phyloP scores from a whole-genome alignment of 208 protist species.

The Trypanosoma mega region DNA sequence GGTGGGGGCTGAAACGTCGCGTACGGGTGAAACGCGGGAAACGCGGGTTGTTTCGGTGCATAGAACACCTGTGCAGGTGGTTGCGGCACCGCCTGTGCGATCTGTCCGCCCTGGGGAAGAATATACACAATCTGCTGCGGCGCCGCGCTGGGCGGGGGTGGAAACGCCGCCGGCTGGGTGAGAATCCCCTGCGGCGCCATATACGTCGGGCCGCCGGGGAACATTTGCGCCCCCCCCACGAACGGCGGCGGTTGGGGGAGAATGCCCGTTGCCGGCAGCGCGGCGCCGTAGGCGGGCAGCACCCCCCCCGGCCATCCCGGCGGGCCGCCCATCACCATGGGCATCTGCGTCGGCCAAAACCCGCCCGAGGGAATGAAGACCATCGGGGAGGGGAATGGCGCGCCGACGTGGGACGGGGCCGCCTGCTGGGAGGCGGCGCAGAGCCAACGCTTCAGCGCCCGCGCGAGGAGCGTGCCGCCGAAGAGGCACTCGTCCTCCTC shows the following conservation, averaged over 20 bases:
- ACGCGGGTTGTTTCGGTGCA: neutral
- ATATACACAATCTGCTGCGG: slow-evolving; percentile 29
- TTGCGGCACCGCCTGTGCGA: neutral
- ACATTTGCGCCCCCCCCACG: too few relatives aligned
- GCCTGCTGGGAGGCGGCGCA: slow-evolving; percentile 8
- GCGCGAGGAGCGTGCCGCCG: slow-evolving; percentile 41
- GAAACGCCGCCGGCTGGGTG: neutral
- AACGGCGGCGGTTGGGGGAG: too few relatives aligned
- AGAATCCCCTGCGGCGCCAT: neutral
- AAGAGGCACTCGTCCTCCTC: slow-evolving; percentile 70
- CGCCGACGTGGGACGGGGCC: neutral
- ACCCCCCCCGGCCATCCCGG: slow-evolving; percentile 15
- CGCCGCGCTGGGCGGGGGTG: neutral
- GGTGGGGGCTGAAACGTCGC: slow-evolving; percentile 2
- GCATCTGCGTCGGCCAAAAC: slow-evolving; percentile 25
- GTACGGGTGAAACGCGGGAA: slow-evolving; percentile 2
- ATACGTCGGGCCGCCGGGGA: neutral
- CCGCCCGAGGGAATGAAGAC: neutral
- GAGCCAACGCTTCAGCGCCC: slow-evolving; percentile 57
- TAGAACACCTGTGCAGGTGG: slow-evolving; percentile 15
- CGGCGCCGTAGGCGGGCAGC: slow-evolving; percentile 10
- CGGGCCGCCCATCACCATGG: slow-evolving; percentile 18
- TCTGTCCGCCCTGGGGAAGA: slow-evolving; percentile 12
- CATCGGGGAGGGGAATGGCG: slow-evolving; percentile 2
- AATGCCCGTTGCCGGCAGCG: neutral